Conservation (phyloP, 164 flowering plant genomes). For the Nymphaea thermarum region DNA sequence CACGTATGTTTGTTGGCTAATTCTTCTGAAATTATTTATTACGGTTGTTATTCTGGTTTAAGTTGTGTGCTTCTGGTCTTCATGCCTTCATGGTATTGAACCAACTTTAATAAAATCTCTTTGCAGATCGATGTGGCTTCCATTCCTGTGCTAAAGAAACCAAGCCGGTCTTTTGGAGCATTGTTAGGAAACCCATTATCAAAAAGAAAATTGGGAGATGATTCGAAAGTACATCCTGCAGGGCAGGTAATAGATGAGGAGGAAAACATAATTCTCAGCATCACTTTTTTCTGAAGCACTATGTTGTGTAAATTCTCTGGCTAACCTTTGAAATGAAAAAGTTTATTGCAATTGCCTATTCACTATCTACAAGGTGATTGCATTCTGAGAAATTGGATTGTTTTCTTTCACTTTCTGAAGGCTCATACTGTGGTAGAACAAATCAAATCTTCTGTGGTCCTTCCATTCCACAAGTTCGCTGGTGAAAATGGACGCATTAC, state of each 20-base stretch:
- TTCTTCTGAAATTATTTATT: no score
- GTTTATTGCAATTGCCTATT: no score
- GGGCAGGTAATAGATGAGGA: background rate
- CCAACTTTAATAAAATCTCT: background rate
- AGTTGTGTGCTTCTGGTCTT: no score
- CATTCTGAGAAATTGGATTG: no score
- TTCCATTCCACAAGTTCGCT: conserved; percentile 66
- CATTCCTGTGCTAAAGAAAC: conserved; percentile 64
- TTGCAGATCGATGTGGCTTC: conserved; percentile 48
- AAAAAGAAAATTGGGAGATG: conserved; percentile 39
- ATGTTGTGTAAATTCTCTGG: no score
- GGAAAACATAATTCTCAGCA: background rate
- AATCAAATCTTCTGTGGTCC: conserved; percentile 66
- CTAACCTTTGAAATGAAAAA: no score
- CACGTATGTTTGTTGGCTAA: no score
- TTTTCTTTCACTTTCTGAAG: conserved; percentile 5
- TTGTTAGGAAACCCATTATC: conserved; percentile 44
- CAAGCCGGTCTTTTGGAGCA: conserved; percentile 73
- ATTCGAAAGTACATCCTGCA: conserved; percentile 23
- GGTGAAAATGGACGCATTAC: conserved; percentile 18
- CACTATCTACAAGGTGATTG: no score
- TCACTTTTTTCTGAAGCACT: no score
- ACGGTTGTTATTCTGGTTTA: no score
- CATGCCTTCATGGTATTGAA: background rate
- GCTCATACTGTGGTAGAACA: conserved; percentile 56